Base-by-base conservation (phyloP, 176 grass and related monocot genomes). In the Aegilops tauschii region DNA sequence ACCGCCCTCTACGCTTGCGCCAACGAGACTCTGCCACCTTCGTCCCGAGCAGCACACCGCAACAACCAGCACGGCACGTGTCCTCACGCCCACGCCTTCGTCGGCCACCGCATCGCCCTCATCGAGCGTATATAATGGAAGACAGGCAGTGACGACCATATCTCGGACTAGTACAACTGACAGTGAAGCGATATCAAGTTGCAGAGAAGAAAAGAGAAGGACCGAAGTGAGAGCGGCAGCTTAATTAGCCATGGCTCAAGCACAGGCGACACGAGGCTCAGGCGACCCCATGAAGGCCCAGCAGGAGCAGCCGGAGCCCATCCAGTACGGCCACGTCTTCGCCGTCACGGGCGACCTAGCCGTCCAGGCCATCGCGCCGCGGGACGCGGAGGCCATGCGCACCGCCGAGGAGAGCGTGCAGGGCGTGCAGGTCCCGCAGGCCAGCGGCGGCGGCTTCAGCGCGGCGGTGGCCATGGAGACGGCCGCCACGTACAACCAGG, bases 271-370 rank as follows among this genome's bases (percentile, higher is more conserved):
- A 1, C 32, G 76, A 21, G 69, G 36, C 36, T 39, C 36, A 40
- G 39, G 36, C 1, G 68, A 64, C 20, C 45, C 16, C 12, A 8
- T 25, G 23, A 20, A 36, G 68, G 59, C 27, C 35, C 21, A 21
- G 42, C 67, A 59, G 76, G 44, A 23, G 32, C 5, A 39, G 88
- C 34, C 45, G 12, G 88, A 81, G 21, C 61, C 73, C 27, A 85
- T 93, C 36, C 82, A 69, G 73, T 97, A 91, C 59, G 92, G 90
- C 7, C 88, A 97, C 70, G 88, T 94, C 3, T 94, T 97, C 54
- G 40, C 88, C 1, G 88, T 93, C 12, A 49, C 77, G 12, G 90
- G 95, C 8, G 86, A 92, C 31, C 88, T 94, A 0, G 92, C 92
- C 4, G 86, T 9, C 6, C 84, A 95, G 71, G 13, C 87, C 7